Base-by-base conservation (phyloP, 352 stramenopile genomes). In the Pythium grandisporangium region DNA sequence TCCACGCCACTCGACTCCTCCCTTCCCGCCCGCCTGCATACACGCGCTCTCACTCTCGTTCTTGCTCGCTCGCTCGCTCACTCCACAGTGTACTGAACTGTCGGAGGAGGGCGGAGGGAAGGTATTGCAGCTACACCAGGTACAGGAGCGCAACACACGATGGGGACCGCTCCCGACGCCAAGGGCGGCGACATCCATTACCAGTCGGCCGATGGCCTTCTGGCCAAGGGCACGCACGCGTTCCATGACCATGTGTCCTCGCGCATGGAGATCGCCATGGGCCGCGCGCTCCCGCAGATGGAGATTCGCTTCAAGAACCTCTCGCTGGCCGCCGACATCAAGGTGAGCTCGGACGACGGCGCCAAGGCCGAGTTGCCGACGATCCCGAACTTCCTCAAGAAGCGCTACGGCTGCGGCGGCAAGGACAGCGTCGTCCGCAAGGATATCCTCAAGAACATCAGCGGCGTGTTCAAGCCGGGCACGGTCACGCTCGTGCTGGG, bases 401-500 rank as follows among this genome's bases (percentile, higher is more conserved):
- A 62, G 35, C 32, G 32, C 20, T 46, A 44, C 34, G 22, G 37
- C 16, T 46, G 30, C 21, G 42, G 37, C 14, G 32, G 40, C 34
- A 67, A 48, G 42, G 54, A 49, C 14, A 23, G 45, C 33, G 51
- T 55, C 24, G 40, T 52, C 10, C 50, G 33, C 24, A 67, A 67
- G 48, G 13, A 36, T 14, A 67, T 67, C 41, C 46, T 67, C 35
- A 51, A 52, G 21, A 60, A 63, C 50, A 21, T 68, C 25, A 58
- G 32, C 33, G 54, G 44, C 10, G 54, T 64, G 10, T 58, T 68
- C 19, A 24, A 38, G 22, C 54, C 58, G 16, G 53, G 58, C 3
- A 64, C 50, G 4, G 35, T 57, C 21, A 58, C 54, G 35, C 49
- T 64, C 10, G 38, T 63, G 23, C 50, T 63, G n/a, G 53, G 57